These are phyloP conservation scores for Massariosphaeria phaeospora DNA, from an alignment of 495 filamentous ascomycete genomes.

Conservation along the genomic window DNA sequence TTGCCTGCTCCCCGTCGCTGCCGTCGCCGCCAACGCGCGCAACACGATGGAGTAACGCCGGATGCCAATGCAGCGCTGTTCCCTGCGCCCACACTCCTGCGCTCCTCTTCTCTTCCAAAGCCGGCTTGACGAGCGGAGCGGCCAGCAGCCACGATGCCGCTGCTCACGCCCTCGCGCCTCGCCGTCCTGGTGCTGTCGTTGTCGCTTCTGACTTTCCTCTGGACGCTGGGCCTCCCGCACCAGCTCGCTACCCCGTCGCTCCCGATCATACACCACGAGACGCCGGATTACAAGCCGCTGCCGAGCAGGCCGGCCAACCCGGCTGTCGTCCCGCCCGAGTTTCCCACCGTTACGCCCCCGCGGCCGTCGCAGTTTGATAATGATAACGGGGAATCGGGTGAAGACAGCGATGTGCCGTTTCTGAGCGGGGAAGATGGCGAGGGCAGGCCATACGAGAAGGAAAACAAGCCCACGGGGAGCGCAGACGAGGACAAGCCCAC, in stretches of 20 bases:
- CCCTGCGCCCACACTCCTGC: neutral
- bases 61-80: no score
- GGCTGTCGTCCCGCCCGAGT: neutral
- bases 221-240: conserved; percentile 24
- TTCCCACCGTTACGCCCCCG: neutral
- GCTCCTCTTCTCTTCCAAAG: neutral
- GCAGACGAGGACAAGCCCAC: neutral
- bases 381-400: no score
- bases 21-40: no score
- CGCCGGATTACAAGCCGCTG: neutral
- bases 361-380: no score
- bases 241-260: conserved; percentile 4
- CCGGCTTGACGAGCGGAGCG: neutral
- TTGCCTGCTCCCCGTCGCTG: neutral
- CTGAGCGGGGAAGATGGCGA: neutral
- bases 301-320: no score
- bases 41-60: no score
- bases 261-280: conserved; percentile 10
- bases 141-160: conserved; percentile 13
- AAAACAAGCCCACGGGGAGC: neutral
- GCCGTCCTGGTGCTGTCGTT: conserved; percentile 9
- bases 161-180: conserved; percentile 23
- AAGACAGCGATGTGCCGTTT: neutral
- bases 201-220: conserved; percentile 24
- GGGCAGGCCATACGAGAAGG: neutral